phyloP scores from a whole-genome alignment of 345 rosid species.

The Balakata baccata region DNA sequence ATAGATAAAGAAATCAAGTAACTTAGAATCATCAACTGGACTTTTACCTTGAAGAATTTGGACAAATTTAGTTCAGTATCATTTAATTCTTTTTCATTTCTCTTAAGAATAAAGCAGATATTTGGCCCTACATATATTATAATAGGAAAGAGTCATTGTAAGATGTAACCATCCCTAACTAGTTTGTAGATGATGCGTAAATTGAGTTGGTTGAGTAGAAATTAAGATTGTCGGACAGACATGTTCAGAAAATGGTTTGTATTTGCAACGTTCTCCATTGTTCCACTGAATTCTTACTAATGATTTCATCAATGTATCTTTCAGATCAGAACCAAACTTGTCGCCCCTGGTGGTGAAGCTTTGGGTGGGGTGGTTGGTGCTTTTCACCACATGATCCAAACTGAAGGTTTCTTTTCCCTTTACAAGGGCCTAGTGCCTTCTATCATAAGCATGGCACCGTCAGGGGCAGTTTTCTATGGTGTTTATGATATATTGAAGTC shows the following conservation, averaged over 20 bases:
- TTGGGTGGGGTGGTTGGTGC: slow-evolving; percentile 70
- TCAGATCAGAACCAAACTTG: slow-evolving; percentile 67
- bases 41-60: not conserved
- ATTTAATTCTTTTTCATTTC: too few relatives aligned
- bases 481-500: slow-evolving; percentile 66
- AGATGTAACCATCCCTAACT: not conserved
- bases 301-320: slow-evolving; percentile 10
- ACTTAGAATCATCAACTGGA: not conserved
- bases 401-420: slow-evolving; percentile 70
- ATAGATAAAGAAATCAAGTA: not conserved
- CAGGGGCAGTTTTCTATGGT: slow-evolving; percentile 72
- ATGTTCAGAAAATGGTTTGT: not conserved
- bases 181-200: not conserved
- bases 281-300: not conserved
- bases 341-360: slow-evolving; percentile 76
- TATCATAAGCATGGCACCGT: slow-evolving; percentile 69
- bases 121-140: not conserved
- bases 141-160: not conserved
- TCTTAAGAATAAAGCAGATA: too few relatives aligned
- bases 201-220: not conserved
- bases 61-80: not conserved
- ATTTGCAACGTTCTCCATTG: not conserved
- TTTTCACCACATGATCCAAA: slow-evolving; percentile 53
- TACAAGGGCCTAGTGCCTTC: slow-evolving; percentile 73
- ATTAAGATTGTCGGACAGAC: not conserved